Conservation (phyloP, 169 alveolate species). For the Cryptosporidium baileyi region DNA sequence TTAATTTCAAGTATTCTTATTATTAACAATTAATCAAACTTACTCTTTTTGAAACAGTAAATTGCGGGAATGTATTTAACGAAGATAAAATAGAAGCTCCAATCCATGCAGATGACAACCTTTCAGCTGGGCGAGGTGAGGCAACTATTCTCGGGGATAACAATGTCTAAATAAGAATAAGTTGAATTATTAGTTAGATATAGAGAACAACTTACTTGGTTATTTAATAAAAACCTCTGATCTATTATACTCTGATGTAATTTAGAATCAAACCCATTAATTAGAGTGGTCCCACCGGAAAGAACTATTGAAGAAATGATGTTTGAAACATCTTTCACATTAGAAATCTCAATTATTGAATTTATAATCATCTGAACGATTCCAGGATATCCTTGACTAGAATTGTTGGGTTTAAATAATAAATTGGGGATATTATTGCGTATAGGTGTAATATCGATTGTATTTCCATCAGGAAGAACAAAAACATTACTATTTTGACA, state of each 20-base stretch:
- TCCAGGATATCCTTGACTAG: slow-evolving; percentile 45
- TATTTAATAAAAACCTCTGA: slow-evolving; percentile 3
- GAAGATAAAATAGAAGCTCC: slow-evolving; percentile 70
- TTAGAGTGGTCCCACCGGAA: slow-evolving; percentile 53
- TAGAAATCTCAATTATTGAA: slow-evolving; percentile 13
- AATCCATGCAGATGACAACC: slow-evolving; percentile 67
- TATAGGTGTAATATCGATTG: slow-evolving; percentile 39
- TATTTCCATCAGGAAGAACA: slow-evolving; percentile 53
- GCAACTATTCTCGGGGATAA: slow-evolving; percentile 49
- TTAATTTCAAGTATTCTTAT: neutral
- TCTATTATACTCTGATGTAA: slow-evolving; percentile 32
- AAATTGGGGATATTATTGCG: slow-evolving; percentile 43
- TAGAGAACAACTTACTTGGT: neutral
- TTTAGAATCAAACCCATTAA: slow-evolving; percentile 51
- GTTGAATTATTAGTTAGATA: neutral
- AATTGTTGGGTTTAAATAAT: slow-evolving; percentile 15
- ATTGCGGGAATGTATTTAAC: slow-evolving; percentile 54
- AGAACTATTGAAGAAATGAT: slow-evolving; percentile 35
- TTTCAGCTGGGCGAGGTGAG: slow-evolving; percentile 50
- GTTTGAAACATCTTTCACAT: slow-evolving; percentile 20
- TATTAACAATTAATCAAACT: neutral
- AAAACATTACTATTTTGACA: neutral
- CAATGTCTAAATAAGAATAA: neutral
- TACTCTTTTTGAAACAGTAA: slow-evolving; percentile 53
- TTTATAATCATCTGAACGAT: slow-evolving; percentile 53